phyloP scores from a whole-genome alignment of 192 early-diverging fungal genomes.

The Rhizophagus clarus region DNA sequence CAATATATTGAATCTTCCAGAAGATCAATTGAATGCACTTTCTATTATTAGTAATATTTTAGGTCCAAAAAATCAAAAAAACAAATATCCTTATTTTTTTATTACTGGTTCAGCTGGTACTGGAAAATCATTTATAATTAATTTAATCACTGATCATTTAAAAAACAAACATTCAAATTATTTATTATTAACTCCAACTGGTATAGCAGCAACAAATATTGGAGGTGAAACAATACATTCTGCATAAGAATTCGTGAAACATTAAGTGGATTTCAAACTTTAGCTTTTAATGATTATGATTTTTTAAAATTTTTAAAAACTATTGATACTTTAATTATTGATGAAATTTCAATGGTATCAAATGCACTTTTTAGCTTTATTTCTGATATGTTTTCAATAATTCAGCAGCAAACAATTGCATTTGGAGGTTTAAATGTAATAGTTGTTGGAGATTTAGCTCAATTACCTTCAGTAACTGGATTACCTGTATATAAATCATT shows the following conservation, averaged over 20 bases:
- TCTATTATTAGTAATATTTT: background rate
- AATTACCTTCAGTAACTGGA: too few relatives aligned
- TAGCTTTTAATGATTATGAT: background rate
- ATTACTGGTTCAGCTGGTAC: background rate
- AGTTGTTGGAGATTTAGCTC: too few relatives aligned
- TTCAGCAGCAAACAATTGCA: background rate
- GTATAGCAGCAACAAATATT: background rate
- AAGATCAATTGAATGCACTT: background rate
- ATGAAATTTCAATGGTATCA: conserved; percentile 15
- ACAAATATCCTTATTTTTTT: conserved; percentile 8
- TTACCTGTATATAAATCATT: conserved; percentile 20
- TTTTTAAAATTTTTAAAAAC: background rate
- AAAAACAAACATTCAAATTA: background rate
- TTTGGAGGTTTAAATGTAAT: too few relatives aligned
- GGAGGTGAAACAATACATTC: background rate
- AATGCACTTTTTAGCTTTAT: background rate
- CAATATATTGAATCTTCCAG: background rate
- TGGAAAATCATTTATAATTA: background rate
- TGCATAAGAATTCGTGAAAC: background rate
- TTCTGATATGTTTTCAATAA: background rate
- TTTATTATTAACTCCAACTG: background rate
- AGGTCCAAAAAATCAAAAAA: background rate
- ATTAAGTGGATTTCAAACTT: background rate
- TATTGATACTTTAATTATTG: conserved; percentile 15
- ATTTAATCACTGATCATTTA: background rate